Conservation (phyloP, 345 rosid genomes). For the Euphorbia pulcherrima region DNA sequence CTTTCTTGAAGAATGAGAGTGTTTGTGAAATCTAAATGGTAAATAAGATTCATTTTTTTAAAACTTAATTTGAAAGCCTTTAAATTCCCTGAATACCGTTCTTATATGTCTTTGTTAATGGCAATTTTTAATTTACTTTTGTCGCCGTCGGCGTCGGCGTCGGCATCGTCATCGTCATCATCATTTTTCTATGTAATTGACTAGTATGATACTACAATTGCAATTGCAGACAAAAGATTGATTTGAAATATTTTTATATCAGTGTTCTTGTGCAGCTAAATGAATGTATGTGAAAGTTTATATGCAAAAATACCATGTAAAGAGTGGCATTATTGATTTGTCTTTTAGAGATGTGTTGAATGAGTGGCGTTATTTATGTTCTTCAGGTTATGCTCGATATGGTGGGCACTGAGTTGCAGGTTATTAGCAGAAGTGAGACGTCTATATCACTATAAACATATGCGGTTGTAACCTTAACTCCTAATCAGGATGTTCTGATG, state of each 20-base stretch:
- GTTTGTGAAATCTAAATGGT: neutral
- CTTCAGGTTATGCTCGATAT: constrained; percentile 91
- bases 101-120: neutral
- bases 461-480: constrained; percentile 71
- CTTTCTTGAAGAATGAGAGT: no score
- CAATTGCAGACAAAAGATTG: neutral
- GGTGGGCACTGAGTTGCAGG: constrained; percentile 91
- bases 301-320: no score
- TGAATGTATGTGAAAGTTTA: no score
- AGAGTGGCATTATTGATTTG: neutral
- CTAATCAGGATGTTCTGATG: constrained; percentile 68
- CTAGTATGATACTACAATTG: neutral
- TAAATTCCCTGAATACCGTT: neutral
- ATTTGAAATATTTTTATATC: neutral
- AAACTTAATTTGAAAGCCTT: neutral
- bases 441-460: constrained; percentile 71
- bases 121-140: neutral
- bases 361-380: neutral
- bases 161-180: no score
- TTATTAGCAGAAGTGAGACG: constrained; percentile 65
- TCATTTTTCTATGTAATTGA: neutral
- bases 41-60: neutral
- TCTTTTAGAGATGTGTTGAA: neutral
- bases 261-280: neutral
- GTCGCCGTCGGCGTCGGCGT: no score